Evolutionary conservation across 2,329 filamentous ascomycete species (phyloP).

Genomic region (Tolypocladium pustulatum): DNA sequence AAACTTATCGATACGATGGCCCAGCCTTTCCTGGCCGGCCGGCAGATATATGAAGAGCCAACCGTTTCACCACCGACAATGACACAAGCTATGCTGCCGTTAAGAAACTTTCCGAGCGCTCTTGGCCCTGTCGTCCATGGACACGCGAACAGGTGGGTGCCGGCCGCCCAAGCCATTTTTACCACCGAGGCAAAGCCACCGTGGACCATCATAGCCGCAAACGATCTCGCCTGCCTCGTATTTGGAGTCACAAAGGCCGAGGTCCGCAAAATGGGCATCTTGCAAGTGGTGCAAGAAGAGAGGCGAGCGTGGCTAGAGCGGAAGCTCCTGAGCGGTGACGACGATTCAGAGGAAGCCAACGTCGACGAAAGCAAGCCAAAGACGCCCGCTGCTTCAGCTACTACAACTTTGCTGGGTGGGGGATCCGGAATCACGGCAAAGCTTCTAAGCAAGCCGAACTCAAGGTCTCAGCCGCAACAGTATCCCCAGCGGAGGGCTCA

Average conservation of each 20-base stretch:
- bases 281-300: conserved; percentile 90
- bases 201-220: conserved; percentile 93
- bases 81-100: conserved; percentile 27
- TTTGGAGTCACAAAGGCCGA: conserved; percentile 98
- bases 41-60: conserved; percentile 23
- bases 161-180: conserved; percentile 91
- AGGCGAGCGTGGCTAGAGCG: conserved; percentile 80
- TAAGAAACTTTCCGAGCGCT: conserved; percentile 33
- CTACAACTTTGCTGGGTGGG: conserved; percentile 54
- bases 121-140: conserved; percentile 60
- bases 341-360: conserved; percentile 19
- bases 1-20: conserved; percentile 78
- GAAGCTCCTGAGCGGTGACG: conserved; percentile 54
- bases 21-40: conserved; percentile 58
- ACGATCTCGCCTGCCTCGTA: conserved; percentile 92
- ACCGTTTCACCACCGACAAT: conserved; percentile 34
- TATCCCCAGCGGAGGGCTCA: conserved; percentile 47
- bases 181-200: conserved; percentile 85
- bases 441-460: conserved; percentile 72
- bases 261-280: conserved; percentile 85
- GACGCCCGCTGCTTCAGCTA: conserved; percentile 28
- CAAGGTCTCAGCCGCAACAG: conserved; percentile 44
- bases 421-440: conserved; percentile 72
- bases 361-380: conserved; percentile 21
- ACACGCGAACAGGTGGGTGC: conserved; percentile 82